Evolutionary conservation across 192 early-diverging fungal species (phyloP).

Genomic region (Haplosporangium gracile): DNA sequence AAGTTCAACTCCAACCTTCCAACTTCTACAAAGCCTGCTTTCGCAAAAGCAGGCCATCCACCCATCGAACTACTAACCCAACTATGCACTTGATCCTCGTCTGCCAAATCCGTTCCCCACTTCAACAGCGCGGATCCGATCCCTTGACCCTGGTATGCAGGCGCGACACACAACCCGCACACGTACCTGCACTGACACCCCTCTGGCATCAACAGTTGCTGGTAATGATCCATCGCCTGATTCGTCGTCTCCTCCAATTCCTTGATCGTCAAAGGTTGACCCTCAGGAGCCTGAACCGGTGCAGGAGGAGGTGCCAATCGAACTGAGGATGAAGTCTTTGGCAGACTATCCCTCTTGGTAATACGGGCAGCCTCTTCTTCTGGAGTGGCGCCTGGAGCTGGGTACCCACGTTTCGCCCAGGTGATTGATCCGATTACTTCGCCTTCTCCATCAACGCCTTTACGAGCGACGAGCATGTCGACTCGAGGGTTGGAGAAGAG

Average conservation of each 20-base stretch:
- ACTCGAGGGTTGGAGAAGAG: conserved; percentile 5
- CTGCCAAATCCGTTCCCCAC: conserved; percentile 34
- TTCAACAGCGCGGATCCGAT: conserved; percentile 37
- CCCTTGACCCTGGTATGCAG: conserved; percentile 33
- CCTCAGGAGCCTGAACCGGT: too few species aligned
- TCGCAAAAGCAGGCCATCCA: conserved; percentile 20
- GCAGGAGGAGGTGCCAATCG: too few species aligned
- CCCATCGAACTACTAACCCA: conserved; percentile 35
- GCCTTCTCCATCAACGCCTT: conserved; percentile 16
- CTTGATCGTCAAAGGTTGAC: conserved; percentile 14
- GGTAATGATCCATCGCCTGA: conserved; percentile 24
- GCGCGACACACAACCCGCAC: conserved; percentile 17
- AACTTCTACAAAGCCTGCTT: conserved; percentile 24
- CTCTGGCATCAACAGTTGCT: conserved; percentile 14
- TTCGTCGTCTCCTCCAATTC: conserved; percentile 28
- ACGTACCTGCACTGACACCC: conserved; percentile 18
- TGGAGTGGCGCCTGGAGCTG: neutral
- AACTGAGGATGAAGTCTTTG: too few species aligned
- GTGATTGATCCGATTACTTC: conserved; percentile 23
- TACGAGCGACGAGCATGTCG: conserved; percentile 25
- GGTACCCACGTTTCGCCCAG: conserved; percentile 20
- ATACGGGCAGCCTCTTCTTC: neutral
- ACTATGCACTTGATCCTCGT: conserved; percentile 21
- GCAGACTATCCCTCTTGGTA: neutral
- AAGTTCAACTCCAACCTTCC: conserved; percentile 21